These are phyloP conservation scores for Metschnikowia cubensis DNA, from an alignment of 805 yeast genomes.

Conservation along the genomic window DNA sequence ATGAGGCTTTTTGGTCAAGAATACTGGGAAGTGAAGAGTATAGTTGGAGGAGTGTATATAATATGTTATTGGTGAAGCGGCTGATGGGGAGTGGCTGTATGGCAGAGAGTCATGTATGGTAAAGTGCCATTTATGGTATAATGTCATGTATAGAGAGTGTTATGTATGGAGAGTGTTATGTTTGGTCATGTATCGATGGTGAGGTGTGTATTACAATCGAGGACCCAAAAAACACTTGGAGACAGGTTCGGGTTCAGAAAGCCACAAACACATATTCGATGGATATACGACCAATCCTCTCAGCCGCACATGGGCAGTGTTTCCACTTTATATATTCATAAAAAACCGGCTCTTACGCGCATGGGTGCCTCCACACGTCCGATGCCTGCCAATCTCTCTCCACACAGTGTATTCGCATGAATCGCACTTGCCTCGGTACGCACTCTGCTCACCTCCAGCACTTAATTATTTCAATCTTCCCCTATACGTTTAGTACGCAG, in stretches of 20 bases:
- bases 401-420: slow-evolving; percentile 1
- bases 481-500: neutral
- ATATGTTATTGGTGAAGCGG: no score
- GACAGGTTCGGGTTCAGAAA: no score
- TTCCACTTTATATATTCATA: neutral
- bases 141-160: no score
- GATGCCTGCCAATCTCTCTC: neutral
- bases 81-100: no score
- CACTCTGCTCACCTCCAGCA: neutral
- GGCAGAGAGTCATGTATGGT: neutral
- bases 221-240: no score
- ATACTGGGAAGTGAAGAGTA: neutral
- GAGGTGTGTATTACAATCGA: no score
- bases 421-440: slow-evolving; percentile 3
- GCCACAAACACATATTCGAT: neutral
- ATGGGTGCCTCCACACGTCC: slow-evolving; percentile 1
- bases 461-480: neutral
- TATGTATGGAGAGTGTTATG: no score
- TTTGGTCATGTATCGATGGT: no score
- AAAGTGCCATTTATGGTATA: neutral
- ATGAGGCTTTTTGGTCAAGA: no score
- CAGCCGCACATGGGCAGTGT: slow-evolving; percentile 3
- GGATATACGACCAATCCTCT: neutral
- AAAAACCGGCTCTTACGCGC: neutral
- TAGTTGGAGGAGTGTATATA: no score